These are phyloP conservation scores for Prunus campanulata DNA, from an alignment of 306 rosid genomes.

Conservation along the genomic window DNA sequence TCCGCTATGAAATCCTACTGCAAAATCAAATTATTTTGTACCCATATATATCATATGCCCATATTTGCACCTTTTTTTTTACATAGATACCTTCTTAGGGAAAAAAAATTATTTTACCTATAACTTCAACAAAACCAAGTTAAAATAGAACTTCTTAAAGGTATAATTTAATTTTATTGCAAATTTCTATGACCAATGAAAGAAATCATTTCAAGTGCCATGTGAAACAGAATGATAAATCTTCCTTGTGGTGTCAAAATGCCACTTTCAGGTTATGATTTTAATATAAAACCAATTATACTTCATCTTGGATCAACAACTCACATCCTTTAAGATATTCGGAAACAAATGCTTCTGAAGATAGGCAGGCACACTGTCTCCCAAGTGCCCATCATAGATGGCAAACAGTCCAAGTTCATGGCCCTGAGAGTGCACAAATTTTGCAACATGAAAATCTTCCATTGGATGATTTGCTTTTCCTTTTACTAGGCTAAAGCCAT, in stretches of 20 bases:
- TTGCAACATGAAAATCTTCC: constrained; percentile 63
- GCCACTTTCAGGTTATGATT: constrained; percentile 8
- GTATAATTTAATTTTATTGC: no score
- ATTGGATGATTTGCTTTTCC: constrained; percentile 91
- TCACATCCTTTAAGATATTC: constrained; percentile 4
- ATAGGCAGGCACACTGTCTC: no score
- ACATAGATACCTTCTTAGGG: background rate
- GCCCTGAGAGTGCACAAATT: no score
- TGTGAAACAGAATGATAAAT: constrained; percentile 9
- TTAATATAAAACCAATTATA: background rate
- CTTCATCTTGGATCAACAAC: constrained; percentile 28
- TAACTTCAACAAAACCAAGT: background rate
- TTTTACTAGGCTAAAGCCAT: constrained; percentile 82
- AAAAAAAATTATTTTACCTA: background rate
- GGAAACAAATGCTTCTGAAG: no score
- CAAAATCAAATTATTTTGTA: no score
- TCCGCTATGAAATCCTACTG: background rate
- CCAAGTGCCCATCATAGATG: no score
- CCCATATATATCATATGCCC: background rate
- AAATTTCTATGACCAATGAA: no score
- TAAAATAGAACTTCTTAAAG: background rate
- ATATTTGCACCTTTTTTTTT: background rate
- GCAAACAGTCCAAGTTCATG: no score
- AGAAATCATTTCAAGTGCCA: background rate
- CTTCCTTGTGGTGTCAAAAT: constrained; percentile 8